These are phyloP conservation scores for Candida yuanshanica DNA, from an alignment of 805 yeast genomes.

Conservation along the genomic window DNA sequence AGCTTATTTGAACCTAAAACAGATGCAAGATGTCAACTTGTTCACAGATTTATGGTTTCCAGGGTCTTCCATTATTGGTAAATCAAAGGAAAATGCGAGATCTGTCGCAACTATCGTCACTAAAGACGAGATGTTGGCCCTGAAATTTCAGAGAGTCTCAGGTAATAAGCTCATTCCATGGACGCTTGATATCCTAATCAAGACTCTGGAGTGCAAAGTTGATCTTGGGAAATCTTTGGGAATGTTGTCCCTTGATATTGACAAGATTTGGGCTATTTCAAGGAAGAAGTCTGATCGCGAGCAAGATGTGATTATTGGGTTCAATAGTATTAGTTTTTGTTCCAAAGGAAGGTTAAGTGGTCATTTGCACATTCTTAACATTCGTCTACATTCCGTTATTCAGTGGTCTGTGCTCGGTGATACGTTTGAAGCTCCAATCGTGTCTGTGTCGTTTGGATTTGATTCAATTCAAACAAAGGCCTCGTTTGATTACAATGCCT, in stretches of 20 bases:
- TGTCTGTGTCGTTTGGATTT: slow-evolving; percentile 54
- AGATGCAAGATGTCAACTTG: slow-evolving; percentile 77
- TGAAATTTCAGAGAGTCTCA: slow-evolving; percentile 50
- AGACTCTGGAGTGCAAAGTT: slow-evolving; percentile 47
- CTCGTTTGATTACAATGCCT: slow-evolving; percentile 82
- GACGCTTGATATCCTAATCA: slow-evolving; percentile 53
- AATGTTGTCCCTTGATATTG: slow-evolving; percentile 45
- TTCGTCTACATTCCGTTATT: slow-evolving; percentile 58
- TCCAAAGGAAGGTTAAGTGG: slow-evolving; percentile 85
- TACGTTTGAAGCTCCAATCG: slow-evolving; percentile 54
- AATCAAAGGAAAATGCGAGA: slow-evolving; percentile 17
- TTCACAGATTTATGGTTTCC: slow-evolving; percentile 84
- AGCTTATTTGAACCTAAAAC: slow-evolving; percentile 70
- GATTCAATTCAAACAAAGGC: slow-evolving; percentile 51
- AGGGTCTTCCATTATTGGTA: background rate
- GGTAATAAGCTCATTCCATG: slow-evolving; percentile 69
- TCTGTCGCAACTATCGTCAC: slow-evolving; percentile 10
- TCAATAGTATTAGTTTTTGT: slow-evolving; percentile 43
- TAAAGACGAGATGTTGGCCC: slow-evolving; percentile 26
- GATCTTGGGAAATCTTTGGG: slow-evolving; percentile 88
- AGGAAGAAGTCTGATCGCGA: slow-evolving; percentile 64
- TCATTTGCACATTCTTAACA: slow-evolving; percentile 39
- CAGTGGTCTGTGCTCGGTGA: slow-evolving; percentile 56
- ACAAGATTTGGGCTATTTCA: slow-evolving; percentile 62
- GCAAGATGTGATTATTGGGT: slow-evolving; percentile 60